Evolutionary conservation across 208 protist species (phyloP), one percentile per base, ranked within the genome.

Genomic region (Acanthamoeba rhysodes): DNA sequence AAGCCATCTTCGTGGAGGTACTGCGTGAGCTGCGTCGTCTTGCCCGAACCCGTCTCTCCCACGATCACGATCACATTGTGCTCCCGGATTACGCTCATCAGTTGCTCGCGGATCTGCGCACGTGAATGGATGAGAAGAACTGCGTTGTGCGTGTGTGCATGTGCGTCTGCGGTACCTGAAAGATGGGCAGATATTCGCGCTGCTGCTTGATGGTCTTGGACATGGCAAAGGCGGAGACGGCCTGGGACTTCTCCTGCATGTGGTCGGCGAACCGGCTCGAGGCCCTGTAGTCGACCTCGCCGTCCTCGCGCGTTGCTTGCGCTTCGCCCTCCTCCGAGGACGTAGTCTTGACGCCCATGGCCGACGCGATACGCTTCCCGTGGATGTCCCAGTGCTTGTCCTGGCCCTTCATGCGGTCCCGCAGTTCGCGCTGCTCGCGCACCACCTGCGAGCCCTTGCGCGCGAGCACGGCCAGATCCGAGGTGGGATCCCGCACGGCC

Each of bases 1-100:
- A 95, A 98, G 45, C 97, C 97, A 6, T 76, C 98, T 95, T 99
- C 98, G 82, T 98, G 94, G 8, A 99, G 95, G 95, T 99, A 99
- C 95, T 99, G 98, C 22, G 98, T 97, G 41, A 99, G 93, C 96
- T 99, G 98, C 41, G 99, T 99, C 9, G 98, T 99, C 95, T 99
- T 99, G 74, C 99, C 98, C 32, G 93, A 97, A 20, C 99, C 99
- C 5, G 98, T 99, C 95, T 98, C 97, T 45, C 98, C 98, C 29
- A 99, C 98, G 72, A 99, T 94, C 18, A 99, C 94, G 1, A 98
- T 72, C 2, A 98, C 62, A 93, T 99, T 98, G 84, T 98, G 97
- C 12, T 98, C 95, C 22, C 85, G 34, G 16, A 99, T 91, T 29
- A 98, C 98, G 14, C 97, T 41, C 12, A 99, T 84, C 29, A 99